Percentiles rank a stretch among this genome's conserved stretches.
Conservation (phyloP, 495 filamentous ascomycete species). For the Aspergillus ellipticus region DNA sequence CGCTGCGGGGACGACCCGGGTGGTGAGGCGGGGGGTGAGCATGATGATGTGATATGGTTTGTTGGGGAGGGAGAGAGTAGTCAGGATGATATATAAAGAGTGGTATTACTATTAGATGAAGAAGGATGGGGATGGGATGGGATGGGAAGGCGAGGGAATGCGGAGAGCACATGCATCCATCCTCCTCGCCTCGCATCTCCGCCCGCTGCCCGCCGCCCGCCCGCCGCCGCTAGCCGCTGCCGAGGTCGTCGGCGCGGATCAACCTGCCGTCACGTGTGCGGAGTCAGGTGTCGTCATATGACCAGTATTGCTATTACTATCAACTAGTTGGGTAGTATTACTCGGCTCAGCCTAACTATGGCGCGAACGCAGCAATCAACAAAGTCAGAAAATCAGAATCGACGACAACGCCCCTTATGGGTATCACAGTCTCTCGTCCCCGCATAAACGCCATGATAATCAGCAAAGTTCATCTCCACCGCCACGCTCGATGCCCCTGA, state of each 20-base stretch:
- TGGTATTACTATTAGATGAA: not conserved
- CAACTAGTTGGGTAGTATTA: too few relatives aligned
- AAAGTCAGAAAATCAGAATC: not conserved
- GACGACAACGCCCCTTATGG: not conserved
- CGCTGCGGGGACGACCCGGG: conserved; percentile 37
- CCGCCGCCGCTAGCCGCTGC: not conserved
- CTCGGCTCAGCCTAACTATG: too few relatives aligned
- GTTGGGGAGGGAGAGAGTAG: too few relatives aligned
- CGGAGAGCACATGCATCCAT: not conserved
- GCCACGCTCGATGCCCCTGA: not conserved
- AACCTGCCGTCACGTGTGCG: not conserved
- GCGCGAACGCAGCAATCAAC: too few relatives aligned
- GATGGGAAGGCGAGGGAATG: not conserved
- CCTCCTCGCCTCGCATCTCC: not conserved
- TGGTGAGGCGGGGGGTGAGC: conserved; percentile 14
- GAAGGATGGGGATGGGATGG: not conserved
- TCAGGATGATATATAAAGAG: not conserved
- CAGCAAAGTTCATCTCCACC: not conserved
- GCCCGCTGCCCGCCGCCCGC: not conserved
- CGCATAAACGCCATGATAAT: too few relatives aligned
- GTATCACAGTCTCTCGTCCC: not conserved
- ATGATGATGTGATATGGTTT: not conserved
- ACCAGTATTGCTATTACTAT: too few relatives aligned
- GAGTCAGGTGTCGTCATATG: not conserved
- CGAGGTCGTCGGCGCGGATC: not conserved